Percentiles rank a stretch among this genome's conserved stretches.
Evolutionary conservation across 164 flowering plant genomes (phyloP).

Genomic region (Stephania yunnanensis): DNA sequence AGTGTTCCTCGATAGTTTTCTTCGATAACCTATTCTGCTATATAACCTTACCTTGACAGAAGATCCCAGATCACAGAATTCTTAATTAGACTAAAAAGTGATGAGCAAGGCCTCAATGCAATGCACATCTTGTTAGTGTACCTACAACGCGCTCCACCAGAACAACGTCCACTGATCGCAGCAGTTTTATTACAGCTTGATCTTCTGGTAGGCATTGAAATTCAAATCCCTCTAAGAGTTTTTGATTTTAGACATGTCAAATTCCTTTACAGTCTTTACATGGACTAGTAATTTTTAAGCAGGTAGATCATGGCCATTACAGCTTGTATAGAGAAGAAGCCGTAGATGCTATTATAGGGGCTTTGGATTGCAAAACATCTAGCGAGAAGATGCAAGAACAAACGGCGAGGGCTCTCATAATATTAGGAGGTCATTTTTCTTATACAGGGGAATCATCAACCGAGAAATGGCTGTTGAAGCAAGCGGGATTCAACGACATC

Average conservation of each 20-base stretch:
- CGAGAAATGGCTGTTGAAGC: constrained; percentile 47
- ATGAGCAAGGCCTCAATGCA: constrained; percentile 41
- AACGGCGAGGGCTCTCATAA: constrained; percentile 47
- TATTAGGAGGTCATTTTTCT: constrained; percentile 47
- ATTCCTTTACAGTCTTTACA: constrained; percentile 3
- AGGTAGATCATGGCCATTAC: constrained; percentile 45
- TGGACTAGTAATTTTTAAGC: constrained; percentile 37
- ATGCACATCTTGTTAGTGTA: constrained; percentile 50
- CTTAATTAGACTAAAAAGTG: constrained; percentile 33
- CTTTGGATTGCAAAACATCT: constrained; percentile 30
- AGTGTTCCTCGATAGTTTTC: background rate
- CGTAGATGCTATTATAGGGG: constrained; percentile 39
- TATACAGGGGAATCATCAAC: constrained; percentile 34
- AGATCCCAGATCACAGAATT: constrained; percentile 34
- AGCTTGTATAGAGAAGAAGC: constrained; percentile 67
- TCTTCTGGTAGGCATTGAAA: constrained; percentile 46
- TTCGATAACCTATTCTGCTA: constrained; percentile 1
- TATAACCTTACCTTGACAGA: constrained; percentile 21
- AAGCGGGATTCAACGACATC: constrained; percentile 40
- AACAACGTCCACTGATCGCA: constrained; percentile 52
- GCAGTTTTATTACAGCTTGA: constrained; percentile 57
- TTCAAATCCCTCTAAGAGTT: background rate
- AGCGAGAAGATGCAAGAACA: constrained; percentile 40
- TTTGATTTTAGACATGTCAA: background rate
- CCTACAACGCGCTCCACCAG: constrained; percentile 45